phyloP scores from a whole-genome alignment of 441 rosid genomes.

The Erodium trifolium region DNA sequence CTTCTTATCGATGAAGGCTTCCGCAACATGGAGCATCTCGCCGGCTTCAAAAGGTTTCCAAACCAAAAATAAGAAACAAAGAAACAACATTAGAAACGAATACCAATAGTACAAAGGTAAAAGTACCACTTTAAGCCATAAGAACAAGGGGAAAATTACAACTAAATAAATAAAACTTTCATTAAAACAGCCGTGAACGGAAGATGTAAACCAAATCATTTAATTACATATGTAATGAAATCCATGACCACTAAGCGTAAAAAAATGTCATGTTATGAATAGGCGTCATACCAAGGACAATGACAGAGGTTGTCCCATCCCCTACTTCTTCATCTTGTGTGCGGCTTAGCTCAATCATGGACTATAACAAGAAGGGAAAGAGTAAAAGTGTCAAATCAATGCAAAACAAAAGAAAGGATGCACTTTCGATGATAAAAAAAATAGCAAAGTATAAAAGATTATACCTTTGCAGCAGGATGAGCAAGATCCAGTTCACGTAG shows the following conservation, averaged over 20 bases:
- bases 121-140: neutral
- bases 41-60: conserved; percentile 3
- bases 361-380: conserved; percentile 11
- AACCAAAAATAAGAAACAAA: neutral
- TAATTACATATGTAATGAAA: neutral
- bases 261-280: neutral
- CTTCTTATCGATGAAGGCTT: conserved; percentile 24
- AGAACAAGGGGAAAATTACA: neutral
- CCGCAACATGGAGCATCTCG: conserved; percentile 13
- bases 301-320: conserved; percentile 28
- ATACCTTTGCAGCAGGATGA: conserved; percentile 28
- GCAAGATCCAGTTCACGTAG: conserved; percentile 27
- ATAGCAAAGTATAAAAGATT: neutral
- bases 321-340: conserved; percentile 30
- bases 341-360: conserved; percentile 26
- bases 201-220: neutral
- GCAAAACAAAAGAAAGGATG: neutral
- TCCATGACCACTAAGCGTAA: neutral
- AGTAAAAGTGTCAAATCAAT: neutral
- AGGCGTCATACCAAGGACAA: conserved; percentile 23
- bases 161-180: neutral
- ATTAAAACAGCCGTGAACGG: neutral
- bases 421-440: neutral
- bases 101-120: neutral
- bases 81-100: neutral